Base-by-base conservation (phyloP, 441 rosid species). In the Pelargonium myrrhifolium region DNA sequence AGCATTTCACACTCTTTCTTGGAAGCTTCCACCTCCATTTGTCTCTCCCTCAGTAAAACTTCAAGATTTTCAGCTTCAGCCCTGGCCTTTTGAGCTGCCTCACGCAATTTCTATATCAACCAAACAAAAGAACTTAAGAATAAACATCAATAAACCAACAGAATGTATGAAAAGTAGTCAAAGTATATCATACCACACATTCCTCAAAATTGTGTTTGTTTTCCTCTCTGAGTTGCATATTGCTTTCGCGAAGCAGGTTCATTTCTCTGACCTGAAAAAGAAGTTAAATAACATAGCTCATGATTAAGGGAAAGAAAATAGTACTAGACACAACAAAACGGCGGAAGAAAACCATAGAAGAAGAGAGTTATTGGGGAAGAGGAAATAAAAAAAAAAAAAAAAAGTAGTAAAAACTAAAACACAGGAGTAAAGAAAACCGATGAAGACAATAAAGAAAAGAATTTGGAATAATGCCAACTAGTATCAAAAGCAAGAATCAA, bases 131-230 rank as follows among this genome's bases (percentile, higher is more conserved):
- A 8, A 6, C 31, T 3, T 22, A 12, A 58, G 14, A 58, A 9
- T 21, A 15, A 58, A 58, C 24, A 6, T 15, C 62, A 58, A 31
- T 11, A 58, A 58, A 53, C 6, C 21, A 53, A 12, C 62, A 22
- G n/a, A 12, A 58, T 3, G 4, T 58, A 56, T 56, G 11, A 56
- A 56, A 18, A 56, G 14, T 39, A 22, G 64, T 76, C 66, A 56
- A 6, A 64, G 60, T 64, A 1, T 31, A 43, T 65, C 79, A 59
- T 75, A 95, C 98, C 96, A 88, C 93, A 79, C 97, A 88, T 78
- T 92, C 97, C 78, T 89, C 97, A 75, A 95, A 92, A 85, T 90
- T 95, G 78, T 95, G 88, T 80, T 85, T 92, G 79, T 92, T 95
- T 85, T 95, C 99, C 75, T 92, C 99, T 76, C 97, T 87, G 68